phyloP scores from a whole-genome alignment of 2,329 filamentous ascomycete species.

The Colletotrichum zoysiae region DNA sequence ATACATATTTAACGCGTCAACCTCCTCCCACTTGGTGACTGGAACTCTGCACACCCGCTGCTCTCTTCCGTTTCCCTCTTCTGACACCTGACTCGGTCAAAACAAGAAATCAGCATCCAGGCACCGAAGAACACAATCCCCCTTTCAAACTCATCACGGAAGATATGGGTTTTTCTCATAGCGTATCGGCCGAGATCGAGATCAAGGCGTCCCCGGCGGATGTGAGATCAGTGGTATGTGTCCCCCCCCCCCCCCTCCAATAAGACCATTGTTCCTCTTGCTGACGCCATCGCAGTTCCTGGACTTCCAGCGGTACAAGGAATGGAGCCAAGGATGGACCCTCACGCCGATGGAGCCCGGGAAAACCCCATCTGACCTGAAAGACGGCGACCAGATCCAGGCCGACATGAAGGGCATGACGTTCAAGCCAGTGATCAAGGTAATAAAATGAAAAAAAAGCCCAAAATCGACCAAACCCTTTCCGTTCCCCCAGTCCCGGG shows the following conservation, averaged over 20 bases:
- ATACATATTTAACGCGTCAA: not conserved
- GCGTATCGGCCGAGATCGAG: conserved; percentile 9
- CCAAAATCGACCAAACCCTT: not conserved
- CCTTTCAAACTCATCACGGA: not conserved
- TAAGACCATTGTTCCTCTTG: not conserved
- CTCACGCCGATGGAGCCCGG: not conserved
- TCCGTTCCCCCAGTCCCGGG: no score
- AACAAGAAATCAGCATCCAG: not conserved
- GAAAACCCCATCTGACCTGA: conserved; percentile 10
- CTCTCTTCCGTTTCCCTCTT: not conserved
- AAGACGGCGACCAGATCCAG: conserved; percentile 21
- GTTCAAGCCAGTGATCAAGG: conserved; percentile 12
- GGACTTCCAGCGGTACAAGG: conserved; percentile 14
- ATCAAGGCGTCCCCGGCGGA: conserved; percentile 13
- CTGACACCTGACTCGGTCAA: not conserved
- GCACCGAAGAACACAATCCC: no score
- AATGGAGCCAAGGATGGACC: conserved; percentile 13
- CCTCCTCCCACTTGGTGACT: not conserved
- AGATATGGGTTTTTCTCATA: not conserved
- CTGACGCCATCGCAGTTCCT: conserved; percentile 11
- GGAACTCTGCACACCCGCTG: not conserved
- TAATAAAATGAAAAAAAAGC: no score
- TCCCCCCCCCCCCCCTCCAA: no score
- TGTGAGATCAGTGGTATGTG: conserved; percentile 18
- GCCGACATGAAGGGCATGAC: conserved; percentile 1